phyloP scores from a whole-genome alignment of 2,329 filamentous ascomycete genomes.

The Colletotrichum lindemuthianum region DNA sequence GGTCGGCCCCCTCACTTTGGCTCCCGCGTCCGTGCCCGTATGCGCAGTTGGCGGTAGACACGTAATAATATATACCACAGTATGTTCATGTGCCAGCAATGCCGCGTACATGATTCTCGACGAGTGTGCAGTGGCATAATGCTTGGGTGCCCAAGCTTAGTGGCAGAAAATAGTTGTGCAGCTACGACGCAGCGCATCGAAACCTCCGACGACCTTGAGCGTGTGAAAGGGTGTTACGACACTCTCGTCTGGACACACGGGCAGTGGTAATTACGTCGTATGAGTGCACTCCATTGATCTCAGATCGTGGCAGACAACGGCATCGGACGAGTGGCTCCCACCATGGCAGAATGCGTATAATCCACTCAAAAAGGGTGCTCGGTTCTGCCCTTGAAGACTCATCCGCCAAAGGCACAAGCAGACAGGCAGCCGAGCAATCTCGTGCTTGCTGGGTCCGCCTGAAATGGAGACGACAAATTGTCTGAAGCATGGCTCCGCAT shows the following conservation, averaged over 20 bases:
- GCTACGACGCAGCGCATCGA: too few relatives aligned
- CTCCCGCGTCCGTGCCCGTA: background rate
- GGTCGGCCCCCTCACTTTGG: constrained; percentile 5
- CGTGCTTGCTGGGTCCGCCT: constrained; percentile 1
- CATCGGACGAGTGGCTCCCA: constrained; percentile 19
- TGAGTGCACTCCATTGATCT: constrained; percentile 15
- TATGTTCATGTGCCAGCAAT: background rate
- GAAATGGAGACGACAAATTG: background rate
- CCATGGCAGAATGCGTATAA: background rate
- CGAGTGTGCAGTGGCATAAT: too few relatives aligned
- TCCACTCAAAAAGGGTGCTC: background rate
- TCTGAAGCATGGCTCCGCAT: constrained; percentile 5
- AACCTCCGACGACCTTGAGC: too few relatives aligned
- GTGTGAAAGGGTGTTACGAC: too few relatives aligned
- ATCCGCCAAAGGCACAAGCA: background rate
- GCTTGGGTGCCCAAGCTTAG: too few relatives aligned
- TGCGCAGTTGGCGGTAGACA: background rate
- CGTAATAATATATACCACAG: background rate
- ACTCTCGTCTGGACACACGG: too few relatives aligned
- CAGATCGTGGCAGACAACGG: constrained; percentile 28
- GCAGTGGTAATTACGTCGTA: too few relatives aligned
- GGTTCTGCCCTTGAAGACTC: constrained; percentile 5
- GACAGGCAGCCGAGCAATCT: background rate
- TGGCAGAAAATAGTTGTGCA: too few relatives aligned
- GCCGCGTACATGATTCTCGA: too few relatives aligned